Evolutionary conservation across 768 basidiomycete genomes (phyloP).

Genomic region (Peribolospora baueri): DNA sequence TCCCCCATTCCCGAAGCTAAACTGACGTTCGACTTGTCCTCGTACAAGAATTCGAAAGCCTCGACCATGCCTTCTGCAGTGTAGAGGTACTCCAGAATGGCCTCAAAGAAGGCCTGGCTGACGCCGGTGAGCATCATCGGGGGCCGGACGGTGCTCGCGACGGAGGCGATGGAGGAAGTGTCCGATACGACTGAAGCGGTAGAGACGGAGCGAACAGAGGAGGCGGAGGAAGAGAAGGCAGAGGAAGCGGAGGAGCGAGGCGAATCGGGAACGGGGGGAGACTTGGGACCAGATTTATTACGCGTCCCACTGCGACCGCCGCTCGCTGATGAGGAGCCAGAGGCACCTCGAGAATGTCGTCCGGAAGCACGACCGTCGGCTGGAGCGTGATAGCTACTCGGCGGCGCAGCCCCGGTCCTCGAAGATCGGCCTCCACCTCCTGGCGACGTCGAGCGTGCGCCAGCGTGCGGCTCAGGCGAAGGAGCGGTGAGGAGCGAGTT

Average conservation of each 20-base stretch:
- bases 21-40: slow-evolving; percentile 25
- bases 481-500: slow-evolving; percentile 29
- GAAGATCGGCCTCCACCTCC: slow-evolving; percentile 11
- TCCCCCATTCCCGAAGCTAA: slow-evolving; percentile 22
- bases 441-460: slow-evolving; percentile 17
- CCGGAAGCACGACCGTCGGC: no score
- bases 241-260: slow-evolving; percentile 23
- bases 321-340: slow-evolving; percentile 17
- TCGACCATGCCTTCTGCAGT: slow-evolving; percentile 63
- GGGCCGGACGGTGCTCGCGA: slow-evolving; percentile 30
- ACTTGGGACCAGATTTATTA: background rate
- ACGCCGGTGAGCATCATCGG: slow-evolving; percentile 29
- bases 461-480: slow-evolving; percentile 31
- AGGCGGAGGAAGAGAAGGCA: slow-evolving; percentile 23
- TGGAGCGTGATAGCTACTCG: no score
- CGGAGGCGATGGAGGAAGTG: slow-evolving; percentile 22
- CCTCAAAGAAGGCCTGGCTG: slow-evolving; percentile 57
- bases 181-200: slow-evolving; percentile 12
- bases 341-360: no score
- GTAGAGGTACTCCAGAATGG: slow-evolving; percentile 83
- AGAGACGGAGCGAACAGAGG: slow-evolving; percentile 18
- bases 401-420: no score
- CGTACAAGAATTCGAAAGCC: slow-evolving; percentile 68
- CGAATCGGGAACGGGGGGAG: background rate
- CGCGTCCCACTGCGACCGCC: background rate